Evolutionary conservation across 345 rosid genomes (phyloP).

Genomic region (Eucalyptus tenuipes): DNA sequence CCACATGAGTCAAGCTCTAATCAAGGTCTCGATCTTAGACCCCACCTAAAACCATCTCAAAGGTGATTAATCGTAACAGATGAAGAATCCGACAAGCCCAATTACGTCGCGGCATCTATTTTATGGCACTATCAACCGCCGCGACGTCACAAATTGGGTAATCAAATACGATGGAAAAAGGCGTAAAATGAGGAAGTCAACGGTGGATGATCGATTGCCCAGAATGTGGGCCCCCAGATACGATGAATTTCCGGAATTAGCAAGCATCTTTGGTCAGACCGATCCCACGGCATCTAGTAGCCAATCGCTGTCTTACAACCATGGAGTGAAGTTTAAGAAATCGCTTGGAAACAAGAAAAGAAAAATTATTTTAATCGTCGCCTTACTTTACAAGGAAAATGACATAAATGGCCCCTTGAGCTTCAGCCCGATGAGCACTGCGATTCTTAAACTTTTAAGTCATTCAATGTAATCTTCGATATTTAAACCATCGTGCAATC

Average conservation of each 20-base stretch:
- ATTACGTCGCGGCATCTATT: neutral
- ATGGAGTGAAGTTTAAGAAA: neutral
- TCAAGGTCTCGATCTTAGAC: neutral
- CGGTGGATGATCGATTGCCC: neutral
- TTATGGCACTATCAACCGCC: neutral
- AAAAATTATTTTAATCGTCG: neutral
- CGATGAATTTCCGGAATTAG: neutral
- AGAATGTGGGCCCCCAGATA: neutral
- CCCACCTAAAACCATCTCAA: neutral
- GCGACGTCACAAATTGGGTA: neutral
- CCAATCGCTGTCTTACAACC: neutral
- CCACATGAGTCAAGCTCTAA: no score
- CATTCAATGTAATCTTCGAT: rapidly evolving
- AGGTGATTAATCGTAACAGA: neutral
- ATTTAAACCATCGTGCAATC: rapidly evolving
- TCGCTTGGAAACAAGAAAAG: neutral
- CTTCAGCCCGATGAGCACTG: rapidly evolving
- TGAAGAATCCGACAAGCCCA: neutral
- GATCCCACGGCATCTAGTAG: neutral
- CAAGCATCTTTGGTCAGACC: neutral
- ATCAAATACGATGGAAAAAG: neutral
- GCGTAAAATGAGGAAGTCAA: neutral
- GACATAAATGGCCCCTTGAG: neutral
- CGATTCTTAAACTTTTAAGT: no score
- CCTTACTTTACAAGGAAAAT: neutral